Evolutionary conservation across 179 eudicot genomes (phyloP), one percentile per base, ranked within the genome.

Genomic region (Corrigiola litoralis): DNA sequence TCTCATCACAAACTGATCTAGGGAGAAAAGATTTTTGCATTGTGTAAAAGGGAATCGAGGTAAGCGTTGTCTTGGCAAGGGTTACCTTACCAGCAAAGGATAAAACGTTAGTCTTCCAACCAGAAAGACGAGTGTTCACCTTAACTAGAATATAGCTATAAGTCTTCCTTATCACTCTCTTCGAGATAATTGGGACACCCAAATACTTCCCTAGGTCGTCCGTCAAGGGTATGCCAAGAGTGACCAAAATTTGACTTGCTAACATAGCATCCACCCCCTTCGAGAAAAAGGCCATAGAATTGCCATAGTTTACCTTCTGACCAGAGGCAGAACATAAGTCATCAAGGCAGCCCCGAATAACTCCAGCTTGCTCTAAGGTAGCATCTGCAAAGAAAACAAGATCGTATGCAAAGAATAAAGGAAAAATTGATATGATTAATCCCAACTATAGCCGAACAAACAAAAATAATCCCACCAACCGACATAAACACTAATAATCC

Each of bases 391-490:
- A 44, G 2, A 67, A 20, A 0, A 54, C 6, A 2, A 55, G 29
- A 24, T 67, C 71, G 23, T 67, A 54, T 0, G 56, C 71, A 45
- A 55, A 67, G 45, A 67, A 67, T n/a, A n/a, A n/a, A n/a, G n/a
- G n/a, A n/a, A n/a, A n/a, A n/a, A n/a, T n/a, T n/a, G n/a, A n/a
- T n/a, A n/a, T n/a, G n/a, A n/a, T n/a, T n/a, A n/a, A n/a, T n/a
- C n/a, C n/a, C n/a, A n/a, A n/a, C n/a, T n/a, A n/a, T n/a, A n/a
- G n/a, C n/a, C n/a, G n/a, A n/a, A n/a, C n/a, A n/a, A n/a, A n/a
- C n/a, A n/a, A n/a, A n/a, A n/a, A n/a, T n/a, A n/a, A n/a, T n/a
- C n/a, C n/a, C n/a, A n/a, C n/a, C n/a, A n/a, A n/a, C n/a, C n/a
- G n/a, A n/a, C n/a, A n/a, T n/a, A n/a, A n/a, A n/a, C n/a, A n/a